A percentile compares a stretch with the other conserved stretches of the same genome.
These are phyloP conservation scores for Colletotrichum tropicicola DNA, from an alignment of 2,329 filamentous ascomycete genomes.

Conservation along the genomic window DNA sequence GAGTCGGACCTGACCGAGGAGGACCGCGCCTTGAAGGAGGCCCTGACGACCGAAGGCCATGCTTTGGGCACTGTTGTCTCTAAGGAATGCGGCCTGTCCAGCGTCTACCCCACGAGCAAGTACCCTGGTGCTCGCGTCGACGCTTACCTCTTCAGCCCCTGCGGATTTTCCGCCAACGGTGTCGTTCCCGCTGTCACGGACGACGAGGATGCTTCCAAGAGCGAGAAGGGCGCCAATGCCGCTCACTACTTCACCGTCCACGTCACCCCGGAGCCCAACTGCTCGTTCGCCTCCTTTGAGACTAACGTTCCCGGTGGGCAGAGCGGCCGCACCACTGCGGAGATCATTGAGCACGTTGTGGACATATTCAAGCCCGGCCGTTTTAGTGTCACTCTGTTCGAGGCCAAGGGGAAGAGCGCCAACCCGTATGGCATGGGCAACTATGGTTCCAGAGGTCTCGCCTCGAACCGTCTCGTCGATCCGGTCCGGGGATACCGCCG, in stretches of 20 bases:
- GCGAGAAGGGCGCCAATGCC: slow-evolving; percentile 52
- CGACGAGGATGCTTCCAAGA: slow-evolving; percentile 46
- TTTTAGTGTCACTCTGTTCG: slow-evolving; percentile 96
- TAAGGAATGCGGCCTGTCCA: slow-evolving; percentile 86
- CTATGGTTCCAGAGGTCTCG: slow-evolving; percentile 46
- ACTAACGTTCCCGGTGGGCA: slow-evolving; percentile 94
- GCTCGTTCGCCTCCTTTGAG: slow-evolving; percentile 97
- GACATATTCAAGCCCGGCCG: slow-evolving; percentile 97
- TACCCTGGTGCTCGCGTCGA: slow-evolving; percentile 96
- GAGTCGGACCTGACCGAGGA: slow-evolving; percentile 62
- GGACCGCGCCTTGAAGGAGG: slow-evolving; percentile 71
- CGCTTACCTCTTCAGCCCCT: slow-evolving; percentile 95
- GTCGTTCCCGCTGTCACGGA: slow-evolving; percentile 83
- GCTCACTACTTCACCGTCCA: slow-evolving; percentile 98
- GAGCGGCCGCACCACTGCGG: slow-evolving; percentile 85
- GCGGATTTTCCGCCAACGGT: slow-evolving; percentile 96
- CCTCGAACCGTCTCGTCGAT: slow-evolving; percentile 71
- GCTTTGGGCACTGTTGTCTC: slow-evolving; percentile 92
- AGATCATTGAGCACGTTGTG: slow-evolving; percentile 93
- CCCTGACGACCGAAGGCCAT: slow-evolving; percentile 91
- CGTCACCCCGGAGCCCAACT: slow-evolving; percentile 95
- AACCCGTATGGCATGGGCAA: slow-evolving; percentile 50
- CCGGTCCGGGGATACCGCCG: slow-evolving; percentile 85
- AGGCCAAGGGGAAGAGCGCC: slow-evolving; percentile 74
- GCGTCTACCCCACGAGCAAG: slow-evolving; percentile 85